phyloP scores from a whole-genome alignment of 495 filamentous ascomycete genomes.

The Pseudevernia furfuracea region DNA sequence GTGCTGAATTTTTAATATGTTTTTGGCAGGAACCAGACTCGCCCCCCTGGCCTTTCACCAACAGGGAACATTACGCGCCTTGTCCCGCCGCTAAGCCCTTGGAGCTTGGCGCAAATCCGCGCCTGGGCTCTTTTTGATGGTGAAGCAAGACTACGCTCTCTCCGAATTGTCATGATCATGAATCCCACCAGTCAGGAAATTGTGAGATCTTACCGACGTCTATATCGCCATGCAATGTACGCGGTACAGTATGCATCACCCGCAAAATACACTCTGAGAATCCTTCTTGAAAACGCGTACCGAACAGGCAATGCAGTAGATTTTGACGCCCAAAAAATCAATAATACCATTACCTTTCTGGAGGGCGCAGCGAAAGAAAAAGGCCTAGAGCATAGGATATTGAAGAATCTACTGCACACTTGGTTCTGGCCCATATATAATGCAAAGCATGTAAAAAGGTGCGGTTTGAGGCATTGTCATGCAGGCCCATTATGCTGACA shows the following conservation, averaged over 20 bases:
- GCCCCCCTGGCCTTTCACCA: neutral
- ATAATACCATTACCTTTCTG: constrained; percentile 72
- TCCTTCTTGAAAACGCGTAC: constrained; percentile 63
- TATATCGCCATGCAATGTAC: constrained; percentile 65
- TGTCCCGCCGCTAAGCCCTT: neutral
- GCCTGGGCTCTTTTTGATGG: too few species aligned
- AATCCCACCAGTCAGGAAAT: constrained; percentile 31
- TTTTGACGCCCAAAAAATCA: constrained; percentile 54
- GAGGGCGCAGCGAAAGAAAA: constrained; percentile 53
- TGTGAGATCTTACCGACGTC: constrained; percentile 67
- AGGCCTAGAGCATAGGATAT: constrained; percentile 72
- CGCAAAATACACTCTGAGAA: constrained; percentile 55
- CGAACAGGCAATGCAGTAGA: constrained; percentile 45
- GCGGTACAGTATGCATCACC: constrained; percentile 78
- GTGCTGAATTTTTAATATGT: neutral
- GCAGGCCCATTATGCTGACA: neutral
- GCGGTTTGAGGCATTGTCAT: constrained; percentile 19
- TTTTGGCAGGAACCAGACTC: neutral
- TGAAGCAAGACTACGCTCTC: neutral
- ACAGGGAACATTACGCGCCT: neutral
- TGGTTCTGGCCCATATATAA: constrained; percentile 48
- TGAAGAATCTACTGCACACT: constrained; percentile 64
- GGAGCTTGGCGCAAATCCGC: neutral
- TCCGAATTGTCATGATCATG: constrained; percentile 13
- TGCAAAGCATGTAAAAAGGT: constrained; percentile 35